Evolutionary conservation across 495 filamentous ascomycete genomes (phyloP), one percentile per base, ranked within the genome.

Genomic region (Xylaria scruposa): DNA sequence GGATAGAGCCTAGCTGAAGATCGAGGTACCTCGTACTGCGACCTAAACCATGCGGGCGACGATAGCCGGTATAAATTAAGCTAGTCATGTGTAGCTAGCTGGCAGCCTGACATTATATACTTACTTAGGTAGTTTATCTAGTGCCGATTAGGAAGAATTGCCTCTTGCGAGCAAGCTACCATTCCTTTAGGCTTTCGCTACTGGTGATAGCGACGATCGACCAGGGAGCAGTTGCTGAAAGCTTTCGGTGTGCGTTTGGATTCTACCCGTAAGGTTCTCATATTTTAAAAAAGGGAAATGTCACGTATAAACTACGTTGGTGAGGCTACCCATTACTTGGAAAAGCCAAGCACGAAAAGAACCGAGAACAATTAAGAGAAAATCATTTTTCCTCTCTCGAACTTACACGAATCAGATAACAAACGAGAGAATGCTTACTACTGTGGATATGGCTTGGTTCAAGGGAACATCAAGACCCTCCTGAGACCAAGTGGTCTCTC

Each of bases 21-120:
- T 10, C 15, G 54, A 58, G 26, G 54, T 19, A 59, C 53, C 36
- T 15, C 21, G 29, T 54, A 17, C 29, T 51, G 47, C 31, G 21
- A 26, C 9, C 31, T 29, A 54, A 21, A 26, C 64, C 5, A 68
- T 42, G 42, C 67, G 42, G 67, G 67, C 33, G 26, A 69, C 33
- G 67, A 69, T 69, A 54, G 53, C 67, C 67, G 67, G 67, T 44
- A 69, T 69, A 69, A 26, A 69, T 69, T 49, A 36, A 69, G 38
- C 67, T 61, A 69, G 67, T 69, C 67, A 61, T 47, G 67, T 61
- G 54, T 46, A 24, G 47, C 60, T 46, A 63, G 26, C 60, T 29
- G n/a, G 10, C 26, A 44, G 36, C 12, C 40, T 36, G 38, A 29
- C 38, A 19, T 15, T n/a, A 40, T 61, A 49, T 26, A 17, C 56